Conservation (phyloP, 164 flowering plant genomes). For the Paratinospora sagittata region DNA sequence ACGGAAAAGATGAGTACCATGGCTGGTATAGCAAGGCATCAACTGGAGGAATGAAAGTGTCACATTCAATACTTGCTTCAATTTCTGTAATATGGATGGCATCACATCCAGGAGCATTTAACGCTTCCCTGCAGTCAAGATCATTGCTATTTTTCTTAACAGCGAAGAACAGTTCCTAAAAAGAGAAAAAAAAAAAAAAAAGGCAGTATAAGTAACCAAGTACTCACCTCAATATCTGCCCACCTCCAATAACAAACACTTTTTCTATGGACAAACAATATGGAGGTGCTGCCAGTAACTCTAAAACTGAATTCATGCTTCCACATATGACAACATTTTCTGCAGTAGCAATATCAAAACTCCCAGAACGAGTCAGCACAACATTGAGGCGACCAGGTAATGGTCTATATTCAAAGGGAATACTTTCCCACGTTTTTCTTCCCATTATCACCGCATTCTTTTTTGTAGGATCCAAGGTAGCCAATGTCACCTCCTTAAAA, state of each 20-base stretch:
- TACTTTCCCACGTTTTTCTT: conserved; percentile 94
- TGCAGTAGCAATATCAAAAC: conserved; percentile 64
- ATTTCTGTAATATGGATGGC: conserved; percentile 86
- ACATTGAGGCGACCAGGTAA: conserved; percentile 88
- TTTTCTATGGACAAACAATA: conserved; percentile 74
- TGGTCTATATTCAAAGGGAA: conserved; percentile 65
- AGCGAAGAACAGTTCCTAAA: neutral
- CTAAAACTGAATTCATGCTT: conserved; percentile 74
- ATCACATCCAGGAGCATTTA: conserved; percentile 73
- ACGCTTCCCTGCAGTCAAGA: conserved; percentile 55
- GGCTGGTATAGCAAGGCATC: conserved; percentile 61
- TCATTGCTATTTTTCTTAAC: conserved; percentile 8
- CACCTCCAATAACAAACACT: conserved; percentile 91
- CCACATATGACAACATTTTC: conserved; percentile 90
- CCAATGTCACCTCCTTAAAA: conserved; percentile 67
- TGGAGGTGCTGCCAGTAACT: conserved; percentile 68
- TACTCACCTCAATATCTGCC: conserved; percentile 64
- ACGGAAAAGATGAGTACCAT: conserved; percentile 80
- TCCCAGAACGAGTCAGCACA: conserved; percentile 79
- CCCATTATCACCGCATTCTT: conserved; percentile 96
- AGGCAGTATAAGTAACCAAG: conserved; percentile 4
- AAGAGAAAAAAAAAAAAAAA: neutral
- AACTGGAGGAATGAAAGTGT: conserved; percentile 77
- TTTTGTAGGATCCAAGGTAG: conserved; percentile 60
- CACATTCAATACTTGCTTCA: conserved; percentile 68